These are phyloP conservation scores for Herpetomonas tarakana DNA, from an alignment of 208 protist species.

Conservation along the genomic window DNA sequence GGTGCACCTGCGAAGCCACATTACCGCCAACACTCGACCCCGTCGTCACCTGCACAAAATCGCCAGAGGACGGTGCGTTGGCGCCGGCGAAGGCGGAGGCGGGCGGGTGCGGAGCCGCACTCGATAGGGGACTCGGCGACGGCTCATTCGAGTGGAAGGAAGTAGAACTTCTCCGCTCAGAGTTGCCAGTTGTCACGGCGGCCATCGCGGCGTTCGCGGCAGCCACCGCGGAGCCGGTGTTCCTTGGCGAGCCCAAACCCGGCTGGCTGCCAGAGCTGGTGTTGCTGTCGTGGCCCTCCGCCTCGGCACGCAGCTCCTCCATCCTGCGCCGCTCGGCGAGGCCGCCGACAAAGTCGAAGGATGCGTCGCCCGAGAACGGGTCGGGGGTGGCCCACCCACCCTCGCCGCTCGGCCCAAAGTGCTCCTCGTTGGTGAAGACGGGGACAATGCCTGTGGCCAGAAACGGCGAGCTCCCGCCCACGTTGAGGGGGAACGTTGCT, in stretches of 20 bases:
- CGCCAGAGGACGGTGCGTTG: too few relatives aligned
- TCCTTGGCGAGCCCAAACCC: not conserved
- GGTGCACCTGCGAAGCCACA: too few relatives aligned
- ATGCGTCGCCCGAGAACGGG: constrained; percentile 49
- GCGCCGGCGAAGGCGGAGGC: too few relatives aligned
- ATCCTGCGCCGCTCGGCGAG: constrained; percentile 30
- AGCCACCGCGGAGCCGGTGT: too few relatives aligned
- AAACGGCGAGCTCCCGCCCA: not conserved
- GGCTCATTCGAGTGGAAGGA: too few relatives aligned
- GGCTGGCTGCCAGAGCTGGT: not conserved
- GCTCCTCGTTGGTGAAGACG: constrained; percentile 1
- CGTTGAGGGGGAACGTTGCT: not conserved
- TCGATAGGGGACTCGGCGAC: too few relatives aligned
- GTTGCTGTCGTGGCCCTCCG: not conserved
- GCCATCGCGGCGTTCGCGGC: too few relatives aligned
- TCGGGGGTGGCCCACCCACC: constrained; percentile 12
- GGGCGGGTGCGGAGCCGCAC: too few relatives aligned
- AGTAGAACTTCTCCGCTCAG: too few relatives aligned
- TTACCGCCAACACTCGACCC: too few relatives aligned
- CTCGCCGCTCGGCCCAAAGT: not conserved
- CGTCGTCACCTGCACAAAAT: too few relatives aligned
- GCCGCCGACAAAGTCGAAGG: constrained; percentile 41
- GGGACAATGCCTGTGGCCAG: not conserved
- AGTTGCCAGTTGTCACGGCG: too few relatives aligned
- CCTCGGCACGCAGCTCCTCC: constrained; percentile 15